Percentiles rank a stretch among this genome's conserved stretches.
phyloP scores from a whole-genome alignment of 2,329 filamentous ascomycete species.

The Geosmithia flava region DNA sequence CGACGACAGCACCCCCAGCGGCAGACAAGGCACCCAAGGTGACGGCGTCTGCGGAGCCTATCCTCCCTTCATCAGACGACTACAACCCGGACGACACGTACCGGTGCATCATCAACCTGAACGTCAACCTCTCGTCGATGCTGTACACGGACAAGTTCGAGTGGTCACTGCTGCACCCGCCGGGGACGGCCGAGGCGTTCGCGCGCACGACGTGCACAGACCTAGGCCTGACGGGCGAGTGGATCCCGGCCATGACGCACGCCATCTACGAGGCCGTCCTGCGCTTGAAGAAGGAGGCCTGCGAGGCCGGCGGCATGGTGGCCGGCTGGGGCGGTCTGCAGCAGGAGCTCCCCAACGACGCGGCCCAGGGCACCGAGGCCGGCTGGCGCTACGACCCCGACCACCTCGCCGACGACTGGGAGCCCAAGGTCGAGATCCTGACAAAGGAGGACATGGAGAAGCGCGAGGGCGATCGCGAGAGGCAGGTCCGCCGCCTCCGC shows the following conservation, averaged over 20 bases:
- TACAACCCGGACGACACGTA: conserved; percentile 90
- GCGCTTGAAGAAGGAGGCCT: conserved; percentile 89
- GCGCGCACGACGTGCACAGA: conserved; percentile 89
- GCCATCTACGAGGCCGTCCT: conserved; percentile 94
- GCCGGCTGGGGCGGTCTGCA: conserved; percentile 44
- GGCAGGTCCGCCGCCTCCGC: conserved; percentile 74
- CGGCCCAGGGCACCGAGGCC: conserved; percentile 67
- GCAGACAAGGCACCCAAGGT: conserved; percentile 31
- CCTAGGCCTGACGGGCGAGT: conserved; percentile 79
- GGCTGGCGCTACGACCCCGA: conserved; percentile 96
- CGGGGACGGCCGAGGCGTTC: conserved; percentile 84
- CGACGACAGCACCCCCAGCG: too few relatives aligned
- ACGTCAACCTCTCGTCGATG: conserved; percentile 81
- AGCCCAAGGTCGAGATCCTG: conserved; percentile 67
- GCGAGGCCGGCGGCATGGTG: conserved; percentile 82
- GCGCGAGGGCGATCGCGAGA: conserved; percentile 84
- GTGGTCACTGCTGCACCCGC: conserved; percentile 87
- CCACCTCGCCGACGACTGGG: conserved; percentile 73
- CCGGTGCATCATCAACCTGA: conserved; percentile 81
- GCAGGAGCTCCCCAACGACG: conserved; percentile 75
- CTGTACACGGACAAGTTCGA: conserved; percentile 97
- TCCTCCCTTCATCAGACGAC: conserved; percentile 51
- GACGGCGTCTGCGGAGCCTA: conserved; percentile 56
- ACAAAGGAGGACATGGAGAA: conserved; percentile 97
- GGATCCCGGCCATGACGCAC: conserved; percentile 87